Percentiles rank a stretch among this genome's conserved stretches.
These are phyloP conservation scores for Daldinia childiae DNA, from an alignment of 495 filamentous ascomycete genomes.

Conservation along the genomic window DNA sequence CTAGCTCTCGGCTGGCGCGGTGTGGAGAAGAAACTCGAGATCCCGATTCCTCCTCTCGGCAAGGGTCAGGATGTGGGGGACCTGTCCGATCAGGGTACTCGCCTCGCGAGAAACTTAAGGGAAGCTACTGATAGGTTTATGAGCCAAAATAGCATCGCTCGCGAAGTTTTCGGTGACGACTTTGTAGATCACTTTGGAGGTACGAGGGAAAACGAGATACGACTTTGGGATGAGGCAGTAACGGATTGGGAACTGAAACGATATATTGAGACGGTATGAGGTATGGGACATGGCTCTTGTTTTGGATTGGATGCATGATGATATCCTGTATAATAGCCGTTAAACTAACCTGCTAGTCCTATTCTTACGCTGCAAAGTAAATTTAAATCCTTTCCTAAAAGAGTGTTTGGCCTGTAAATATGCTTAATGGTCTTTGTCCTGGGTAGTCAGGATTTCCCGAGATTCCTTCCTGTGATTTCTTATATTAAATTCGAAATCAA, in stretches of 20 bases:
- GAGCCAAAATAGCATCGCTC: slow-evolving; percentile 78
- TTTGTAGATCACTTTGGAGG: slow-evolving; percentile 97
- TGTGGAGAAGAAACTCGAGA: slow-evolving; percentile 86
- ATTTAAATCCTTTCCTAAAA: not conserved
- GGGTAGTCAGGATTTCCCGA: not conserved
- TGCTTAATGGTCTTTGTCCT: not conserved
- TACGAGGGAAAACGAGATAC: slow-evolving; percentile 89
- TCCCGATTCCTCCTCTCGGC: slow-evolving; percentile 81
- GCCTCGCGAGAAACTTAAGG: slow-evolving; percentile 81
- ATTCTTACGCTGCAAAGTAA: not conserved
- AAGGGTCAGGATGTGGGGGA: slow-evolving; percentile 84
- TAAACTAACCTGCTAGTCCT: not conserved
- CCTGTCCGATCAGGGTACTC: slow-evolving; percentile 68
- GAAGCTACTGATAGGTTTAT: slow-evolving; percentile 83
- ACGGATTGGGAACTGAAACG: slow-evolving; percentile 87
- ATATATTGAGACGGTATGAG: slow-evolving; percentile 77
- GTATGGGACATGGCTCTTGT: not conserved
- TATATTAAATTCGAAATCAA: not conserved
- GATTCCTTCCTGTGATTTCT: not conserved
- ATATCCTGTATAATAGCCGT: slow-evolving; percentile 19
- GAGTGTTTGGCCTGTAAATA: not conserved
- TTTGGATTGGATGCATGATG: slow-evolving; percentile 14
- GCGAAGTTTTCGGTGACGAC: slow-evolving; percentile 91
- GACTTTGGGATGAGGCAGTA: slow-evolving; percentile 93
- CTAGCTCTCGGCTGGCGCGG: slow-evolving; percentile 88